Evolutionary conservation across 371 early-diverging fungal species (phyloP).

Genomic region (Saksenaea vasiformis): DNA sequence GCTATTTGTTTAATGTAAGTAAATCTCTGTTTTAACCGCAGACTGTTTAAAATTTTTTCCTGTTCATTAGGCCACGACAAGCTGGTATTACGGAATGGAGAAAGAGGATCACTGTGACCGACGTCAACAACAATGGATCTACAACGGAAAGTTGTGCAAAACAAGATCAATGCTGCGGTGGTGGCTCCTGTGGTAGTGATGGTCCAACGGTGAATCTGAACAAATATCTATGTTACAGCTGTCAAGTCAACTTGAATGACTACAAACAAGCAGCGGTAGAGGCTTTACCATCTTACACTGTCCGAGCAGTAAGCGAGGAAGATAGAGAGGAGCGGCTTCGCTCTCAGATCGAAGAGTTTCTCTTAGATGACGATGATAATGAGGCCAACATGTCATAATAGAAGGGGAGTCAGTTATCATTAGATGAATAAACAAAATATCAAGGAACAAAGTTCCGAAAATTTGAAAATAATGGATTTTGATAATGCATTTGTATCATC

Average conservation of each 20-base stretch:
- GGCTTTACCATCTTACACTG: slow-evolving; percentile 24
- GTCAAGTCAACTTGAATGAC: slow-evolving; percentile 59
- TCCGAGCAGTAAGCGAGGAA: slow-evolving; percentile 23
- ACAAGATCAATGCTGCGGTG: slow-evolving; percentile 28
- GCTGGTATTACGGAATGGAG: slow-evolving; percentile 54
- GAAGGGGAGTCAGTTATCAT: background rate
- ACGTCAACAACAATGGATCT: slow-evolving; percentile 16
- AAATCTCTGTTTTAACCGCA: background rate
- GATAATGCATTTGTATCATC: too few relatives aligned
- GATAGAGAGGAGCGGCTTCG: slow-evolving; percentile 45
- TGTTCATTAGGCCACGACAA: slow-evolving; percentile 48
- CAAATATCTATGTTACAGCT: slow-evolving; percentile 58
- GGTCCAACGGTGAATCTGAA: slow-evolving; percentile 30
- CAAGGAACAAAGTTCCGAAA: too few relatives aligned
- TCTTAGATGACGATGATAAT: slow-evolving; percentile 46
- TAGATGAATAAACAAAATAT: background rate
- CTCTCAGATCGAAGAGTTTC: slow-evolving; percentile 59
- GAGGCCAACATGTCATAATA: background rate
- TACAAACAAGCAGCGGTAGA: slow-evolving; percentile 23
- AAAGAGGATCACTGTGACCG: slow-evolving; percentile 53
- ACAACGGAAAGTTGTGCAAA: slow-evolving; percentile 8
- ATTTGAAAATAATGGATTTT: too few relatives aligned
- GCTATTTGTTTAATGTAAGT: slow-evolving; percentile 60
- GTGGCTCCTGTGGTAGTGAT: slow-evolving; percentile 13
- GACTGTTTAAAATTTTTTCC: background rate